Evolutionary conservation across 2,329 filamentous ascomycete genomes (phyloP), one percentile per base, ranked within the genome.

Genomic region (Diaporthe helianthi): DNA sequence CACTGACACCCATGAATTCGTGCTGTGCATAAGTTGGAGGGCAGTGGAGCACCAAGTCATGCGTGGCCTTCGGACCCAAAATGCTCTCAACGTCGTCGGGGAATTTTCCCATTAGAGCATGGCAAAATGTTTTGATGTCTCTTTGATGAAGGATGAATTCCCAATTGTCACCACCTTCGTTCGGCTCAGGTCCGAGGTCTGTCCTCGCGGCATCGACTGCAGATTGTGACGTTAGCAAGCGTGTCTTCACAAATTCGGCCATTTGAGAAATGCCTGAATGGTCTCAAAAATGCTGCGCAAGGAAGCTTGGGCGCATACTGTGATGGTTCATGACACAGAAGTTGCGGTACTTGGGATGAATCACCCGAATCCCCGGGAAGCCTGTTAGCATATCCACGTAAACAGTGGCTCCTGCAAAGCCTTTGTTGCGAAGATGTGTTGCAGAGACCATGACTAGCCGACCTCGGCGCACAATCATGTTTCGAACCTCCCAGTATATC

Each of bases 1-100:
- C 12, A 12, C 7, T 38, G 6, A 26, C 4, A 12, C 3, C 22
- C 29, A 1, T 4, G 53, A 3, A 24, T 17, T 55, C 24, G 13
- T 17, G 33, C 17, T 24, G 53, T 26, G 33, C 13, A 17, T 26
- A 38, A 10, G 1, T 17, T 33, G 33, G 12, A 38, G 15, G n/a
- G 22, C 19, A 26, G 6, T 26, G n/a, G 13, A 55, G 53, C 9
- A 6, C n/a, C 13, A 55, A 13, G n/a, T 2, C 6, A 38, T 55
- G 53, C 2, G 5, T 24, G 12, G n/a, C 4, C 13, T 3, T 26
- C 6, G 33, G 19, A 3, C 31, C 53, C 10, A 38, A 17, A 0
- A 7, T 1, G 7, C 22, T 2, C 24, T 26, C n/a, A 6, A 5
- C 8, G 0, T 2, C 0, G 53, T 0, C 1, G 29, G 10, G 10